These are phyloP conservation scores for Nannizzia gypsea DNA, from an alignment of 2,329 filamentous ascomycete genomes.

Conservation along the genomic window DNA sequence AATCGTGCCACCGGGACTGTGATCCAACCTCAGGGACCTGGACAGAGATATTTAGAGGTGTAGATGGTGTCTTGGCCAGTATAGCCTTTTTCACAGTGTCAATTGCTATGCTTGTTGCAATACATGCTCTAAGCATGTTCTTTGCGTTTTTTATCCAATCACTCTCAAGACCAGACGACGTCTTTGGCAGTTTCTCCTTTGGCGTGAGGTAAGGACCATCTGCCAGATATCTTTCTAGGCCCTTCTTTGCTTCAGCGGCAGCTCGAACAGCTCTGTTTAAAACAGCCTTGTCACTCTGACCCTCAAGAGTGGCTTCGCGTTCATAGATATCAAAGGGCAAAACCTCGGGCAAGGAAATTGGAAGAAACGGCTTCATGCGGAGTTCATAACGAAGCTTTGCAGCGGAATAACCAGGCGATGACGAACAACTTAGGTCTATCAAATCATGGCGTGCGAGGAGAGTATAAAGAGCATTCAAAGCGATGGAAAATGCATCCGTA, in stretches of 20 bases:
- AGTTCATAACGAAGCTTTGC: slow-evolving; percentile 63
- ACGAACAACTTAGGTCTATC: slow-evolving; percentile 38
- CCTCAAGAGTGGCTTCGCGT: slow-evolving; percentile 30
- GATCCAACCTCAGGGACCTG: slow-evolving; percentile 29
- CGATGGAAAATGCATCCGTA: slow-evolving; percentile 43
- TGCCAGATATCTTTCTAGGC: slow-evolving; percentile 33
- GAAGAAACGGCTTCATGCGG: slow-evolving; percentile 72
- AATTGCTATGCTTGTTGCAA: slow-evolving; percentile 56
- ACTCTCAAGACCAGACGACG: slow-evolving; percentile 41
- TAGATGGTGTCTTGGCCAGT: slow-evolving; percentile 18
- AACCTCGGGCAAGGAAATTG: slow-evolving; percentile 55
- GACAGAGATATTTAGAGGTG: slow-evolving; percentile 23
- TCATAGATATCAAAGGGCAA: slow-evolving; percentile 53
- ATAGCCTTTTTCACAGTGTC: slow-evolving; percentile 48
- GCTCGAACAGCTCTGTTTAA: slow-evolving; percentile 31
- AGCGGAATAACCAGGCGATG: slow-evolving; percentile 52
- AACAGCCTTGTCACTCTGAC: slow-evolving; percentile 31
- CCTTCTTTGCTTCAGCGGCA: slow-evolving; percentile 31
- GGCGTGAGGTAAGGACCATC: slow-evolving; percentile 25
- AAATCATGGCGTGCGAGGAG: slow-evolving; percentile 48
- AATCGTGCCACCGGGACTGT: slow-evolving; percentile 34
- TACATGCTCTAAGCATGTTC: slow-evolving; percentile 55
- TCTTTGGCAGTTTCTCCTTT: slow-evolving; percentile 11
- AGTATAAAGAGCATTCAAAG: slow-evolving; percentile 51
- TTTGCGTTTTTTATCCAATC: slow-evolving; percentile 52